These are phyloP conservation scores for Vitis cinerea DNA, from an alignment of 164 flowering plant genomes.

Conservation along the genomic window DNA sequence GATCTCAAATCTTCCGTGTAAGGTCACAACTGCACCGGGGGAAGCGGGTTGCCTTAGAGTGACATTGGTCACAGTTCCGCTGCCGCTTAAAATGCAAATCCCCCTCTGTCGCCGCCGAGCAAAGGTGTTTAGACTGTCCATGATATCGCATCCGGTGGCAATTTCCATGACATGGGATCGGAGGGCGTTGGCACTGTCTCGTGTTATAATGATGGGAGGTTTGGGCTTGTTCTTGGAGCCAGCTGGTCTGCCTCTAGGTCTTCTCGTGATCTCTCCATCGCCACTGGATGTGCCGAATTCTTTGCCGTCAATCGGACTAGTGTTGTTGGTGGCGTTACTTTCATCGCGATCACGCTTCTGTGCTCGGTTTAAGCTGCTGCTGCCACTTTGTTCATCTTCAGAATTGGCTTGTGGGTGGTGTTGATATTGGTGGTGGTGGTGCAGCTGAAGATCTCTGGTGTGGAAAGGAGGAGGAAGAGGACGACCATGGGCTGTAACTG, in stretches of 20 bases:
- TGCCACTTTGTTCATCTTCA: constrained; percentile 56
- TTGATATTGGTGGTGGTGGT: constrained; percentile 50
- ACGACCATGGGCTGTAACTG: constrained; percentile 63
- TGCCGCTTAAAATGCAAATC: constrained; percentile 74
- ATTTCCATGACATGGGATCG: constrained; percentile 87
- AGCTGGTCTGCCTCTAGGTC: constrained; percentile 81
- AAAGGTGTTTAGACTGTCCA: constrained; percentile 66
- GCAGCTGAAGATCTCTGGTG: constrained; percentile 63
- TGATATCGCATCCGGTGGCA: constrained; percentile 72
- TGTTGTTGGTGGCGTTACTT: constrained; percentile 7
- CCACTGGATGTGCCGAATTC: constrained; percentile 22
- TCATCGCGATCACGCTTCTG: constrained; percentile 41
- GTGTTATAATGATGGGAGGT: constrained; percentile 87
- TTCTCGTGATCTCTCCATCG: constrained; percentile 51
- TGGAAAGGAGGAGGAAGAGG: constrained; percentile 83
- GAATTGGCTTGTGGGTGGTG: constrained; percentile 50
- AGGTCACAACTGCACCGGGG: constrained; percentile 64
- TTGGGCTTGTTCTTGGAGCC: constrained; percentile 95
- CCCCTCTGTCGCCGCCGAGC: constrained; percentile 77
- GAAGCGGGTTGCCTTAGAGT: constrained; percentile 72
- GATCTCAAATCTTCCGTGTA: constrained; percentile 88
- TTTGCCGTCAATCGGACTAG: constrained; percentile 18
- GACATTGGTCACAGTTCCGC: constrained; percentile 79
- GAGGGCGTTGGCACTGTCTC: constrained; percentile 87
- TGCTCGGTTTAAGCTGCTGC: constrained; percentile 28